Base-by-base conservation (phyloP, 75 land plant genomes). In the Pseudotsuga menziesii region DNA sequence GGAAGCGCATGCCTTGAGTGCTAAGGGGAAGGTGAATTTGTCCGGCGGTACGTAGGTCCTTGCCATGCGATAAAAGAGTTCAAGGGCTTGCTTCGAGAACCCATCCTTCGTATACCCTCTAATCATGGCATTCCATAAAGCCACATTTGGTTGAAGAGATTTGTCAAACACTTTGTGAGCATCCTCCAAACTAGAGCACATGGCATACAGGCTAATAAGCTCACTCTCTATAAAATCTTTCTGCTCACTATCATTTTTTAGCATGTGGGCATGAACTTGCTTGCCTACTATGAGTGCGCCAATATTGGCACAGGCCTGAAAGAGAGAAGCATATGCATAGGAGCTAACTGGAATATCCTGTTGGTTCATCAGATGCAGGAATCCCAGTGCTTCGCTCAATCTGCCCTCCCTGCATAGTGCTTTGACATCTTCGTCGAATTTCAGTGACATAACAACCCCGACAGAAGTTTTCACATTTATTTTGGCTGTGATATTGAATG, bases 61-160 rank as follows among this genome's bases (percentile, higher is more conserved):
- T 22, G 41, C 25, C 92, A 90, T 85, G 59, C 61, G 63, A 39
- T 32, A 62, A 74, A 78, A 83, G 80, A 83, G 82, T 16, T 14
- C 2, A 32, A 87, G 13, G 9, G 80, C 79, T 23, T 80, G 88
- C 19, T 57, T 22, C 0, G 74, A 78, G 72, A 59, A 56, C 9
- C 80, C 79, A 57, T 56, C 69, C 20, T 73, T 74, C 6, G 80
- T 75, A 77, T 76, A 80, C 44, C 88, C 92, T 2, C 54, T 6
- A 25, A 91, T 78, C 71, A 91, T 58, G 0, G 86, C 77, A 29
- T 80, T 88, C 90, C 90, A 91, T 22, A 83, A 73, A 20, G 86
- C 86, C 36, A 85, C 87, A 79, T 88, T 83, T 58, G 61, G 58
- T n/a, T 70, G 57, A 66, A 80, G 78, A 77, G 86, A 83, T 61